These are phyloP conservation scores for Ochetophila trinervis DNA, from an alignment of 306 rosid genomes.

Conservation along the genomic window DNA sequence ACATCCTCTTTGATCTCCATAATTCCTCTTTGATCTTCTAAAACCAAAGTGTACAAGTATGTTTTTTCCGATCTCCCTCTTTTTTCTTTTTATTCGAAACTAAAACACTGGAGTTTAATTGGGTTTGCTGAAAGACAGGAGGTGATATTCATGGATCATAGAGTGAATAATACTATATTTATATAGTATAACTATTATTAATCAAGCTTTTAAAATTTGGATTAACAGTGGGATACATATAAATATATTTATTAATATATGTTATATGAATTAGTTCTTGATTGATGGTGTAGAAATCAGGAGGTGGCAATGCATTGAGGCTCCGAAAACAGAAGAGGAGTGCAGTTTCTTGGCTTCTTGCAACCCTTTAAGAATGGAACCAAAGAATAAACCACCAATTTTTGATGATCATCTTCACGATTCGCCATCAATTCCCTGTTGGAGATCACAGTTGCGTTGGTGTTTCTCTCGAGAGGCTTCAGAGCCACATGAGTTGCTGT, in stretches of 20 bases:
- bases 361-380: conserved; percentile 57
- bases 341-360: conserved; percentile 60
- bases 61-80: conserved; percentile 14
- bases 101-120: conserved; percentile 32
- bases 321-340: conserved; percentile 61
- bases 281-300: conserved; percentile 25
- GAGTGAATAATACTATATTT: background rate
- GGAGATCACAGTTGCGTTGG: conserved; percentile 24
- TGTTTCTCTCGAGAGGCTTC: conserved; percentile 18
- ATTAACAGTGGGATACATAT: conserved; percentile 8
- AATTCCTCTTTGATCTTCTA: conserved; percentile 18
- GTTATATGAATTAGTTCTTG: background rate
- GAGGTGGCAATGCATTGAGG: conserved; percentile 88
- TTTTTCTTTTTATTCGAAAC: conserved; percentile 6
- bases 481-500: conserved; percentile 17
- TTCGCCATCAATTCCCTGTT: conserved; percentile 20
- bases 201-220: conserved; percentile 31
- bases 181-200: conserved; percentile 28
- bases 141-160: conserved; percentile 10
- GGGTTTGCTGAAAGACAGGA: conserved; percentile 15
- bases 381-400: conserved; percentile 41
- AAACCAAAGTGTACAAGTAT: conserved; percentile 21
- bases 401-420: conserved; percentile 25
- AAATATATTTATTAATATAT: background rate
- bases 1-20: conserved; percentile 11